Conservation (phyloP, 768 basidiomycete genomes). For the Trametes sanguinea region DNA sequence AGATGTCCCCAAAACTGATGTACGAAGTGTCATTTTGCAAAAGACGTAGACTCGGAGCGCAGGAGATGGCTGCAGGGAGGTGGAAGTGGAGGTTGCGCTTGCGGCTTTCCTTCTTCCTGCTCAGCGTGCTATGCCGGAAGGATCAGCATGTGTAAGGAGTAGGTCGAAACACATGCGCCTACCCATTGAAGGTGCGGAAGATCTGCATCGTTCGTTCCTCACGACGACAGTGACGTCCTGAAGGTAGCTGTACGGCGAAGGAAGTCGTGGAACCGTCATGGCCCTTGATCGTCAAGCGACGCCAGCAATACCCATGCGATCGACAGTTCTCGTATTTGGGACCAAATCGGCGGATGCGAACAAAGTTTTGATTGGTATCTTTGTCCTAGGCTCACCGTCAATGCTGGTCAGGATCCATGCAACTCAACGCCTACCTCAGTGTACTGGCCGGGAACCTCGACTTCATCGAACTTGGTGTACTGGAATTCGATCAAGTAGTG, state of each 20-base stretch:
- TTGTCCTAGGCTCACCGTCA: constrained; percentile 65
- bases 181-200: constrained; percentile 95
- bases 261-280: constrained; percentile 87
- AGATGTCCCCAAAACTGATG: constrained; percentile 88
- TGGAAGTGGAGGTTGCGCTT: constrained; percentile 93
- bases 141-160: too few species aligned
- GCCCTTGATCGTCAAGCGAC: constrained; percentile 88
- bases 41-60: constrained; percentile 79
- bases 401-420: not conserved
- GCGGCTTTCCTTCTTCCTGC: constrained; percentile 87
- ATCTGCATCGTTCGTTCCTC: constrained; percentile 93
- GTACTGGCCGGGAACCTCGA: constrained; percentile 99
- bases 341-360: constrained; percentile 87
- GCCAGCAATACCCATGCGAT: constrained; percentile 83
- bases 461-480: constrained; percentile 95
- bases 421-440: constrained; percentile 63
- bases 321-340: constrained; percentile 90
- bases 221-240: constrained; percentile 80
- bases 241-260: constrained; percentile 90
- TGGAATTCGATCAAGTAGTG: constrained; percentile 98
- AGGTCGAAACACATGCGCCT: constrained; percentile 24
- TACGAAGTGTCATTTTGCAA: constrained; percentile 93
- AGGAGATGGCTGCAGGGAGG: constrained; percentile 83
- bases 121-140: constrained; percentile 59
- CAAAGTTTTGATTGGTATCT: constrained; percentile 89